Conservation (phyloP, 345 rosid species). For the Citrus cavaleriei region DNA sequence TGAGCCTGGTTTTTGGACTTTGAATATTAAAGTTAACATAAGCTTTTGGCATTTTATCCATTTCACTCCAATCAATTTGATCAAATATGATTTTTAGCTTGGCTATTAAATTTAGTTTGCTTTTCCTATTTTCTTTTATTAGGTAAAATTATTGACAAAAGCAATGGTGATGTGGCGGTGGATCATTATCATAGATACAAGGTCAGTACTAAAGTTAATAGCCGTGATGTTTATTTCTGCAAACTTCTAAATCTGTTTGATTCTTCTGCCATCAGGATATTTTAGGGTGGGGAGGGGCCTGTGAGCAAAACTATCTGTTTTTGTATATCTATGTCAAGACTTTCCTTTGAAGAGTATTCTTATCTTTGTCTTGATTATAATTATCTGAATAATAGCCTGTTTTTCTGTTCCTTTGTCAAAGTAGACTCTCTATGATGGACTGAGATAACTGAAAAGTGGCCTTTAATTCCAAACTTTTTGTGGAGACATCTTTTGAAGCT, state of each 20-base stretch:
- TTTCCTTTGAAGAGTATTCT: background rate
- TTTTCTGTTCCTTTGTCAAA: background rate
- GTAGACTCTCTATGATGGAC: background rate
- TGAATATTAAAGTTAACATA: background rate
- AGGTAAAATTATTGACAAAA: constrained; percentile 73
- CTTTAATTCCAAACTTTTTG: background rate
- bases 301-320: background rate
- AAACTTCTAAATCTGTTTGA: background rate
- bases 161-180: constrained; percentile 69
- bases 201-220: constrained; percentile 32
- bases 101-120: background rate
- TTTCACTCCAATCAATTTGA: background rate
- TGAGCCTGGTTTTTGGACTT: background rate
- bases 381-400: background rate
- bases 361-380: background rate
- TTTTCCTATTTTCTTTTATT: background rate
- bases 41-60: background rate
- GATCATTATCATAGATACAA: constrained; percentile 78
- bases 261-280: background rate
- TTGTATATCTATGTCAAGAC: background rate
- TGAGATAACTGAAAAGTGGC: background rate
- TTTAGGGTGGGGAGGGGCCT: background rate
- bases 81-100: background rate
- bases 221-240: background rate
- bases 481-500: background rate